Evolutionary conservation across 768 basidiomycete genomes (phyloP).

Genomic region (Rhodotorula diobovata): DNA sequence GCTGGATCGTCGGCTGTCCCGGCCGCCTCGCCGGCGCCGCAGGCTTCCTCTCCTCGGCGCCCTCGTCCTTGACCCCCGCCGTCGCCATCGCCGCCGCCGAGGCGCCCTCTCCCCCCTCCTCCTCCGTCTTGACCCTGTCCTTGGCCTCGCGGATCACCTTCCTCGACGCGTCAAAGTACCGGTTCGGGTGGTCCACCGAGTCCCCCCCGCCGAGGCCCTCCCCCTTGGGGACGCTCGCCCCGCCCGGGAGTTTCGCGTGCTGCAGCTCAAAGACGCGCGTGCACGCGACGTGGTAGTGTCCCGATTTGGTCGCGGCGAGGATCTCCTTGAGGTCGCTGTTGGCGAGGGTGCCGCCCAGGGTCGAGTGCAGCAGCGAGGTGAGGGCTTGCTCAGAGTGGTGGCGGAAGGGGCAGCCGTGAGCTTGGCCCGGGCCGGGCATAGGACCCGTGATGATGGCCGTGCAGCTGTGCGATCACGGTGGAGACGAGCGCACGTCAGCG

Average conservation of each 20-base stretch:
- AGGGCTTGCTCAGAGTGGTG: slow-evolving; percentile 81
- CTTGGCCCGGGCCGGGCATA: slow-evolving; percentile 64
- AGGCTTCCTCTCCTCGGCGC: slow-evolving; percentile 9
- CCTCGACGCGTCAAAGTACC: slow-evolving; percentile 51
- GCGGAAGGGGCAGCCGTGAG: slow-evolving; percentile 88
- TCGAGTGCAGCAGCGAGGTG: slow-evolving; percentile 65
- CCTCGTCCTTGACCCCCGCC: slow-evolving; percentile 41
- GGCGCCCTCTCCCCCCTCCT: slow-evolving; percentile 42
- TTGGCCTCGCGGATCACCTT: slow-evolving; percentile 53
- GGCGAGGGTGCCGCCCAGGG: slow-evolving; percentile 64
- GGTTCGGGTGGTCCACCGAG: slow-evolving; percentile 89
- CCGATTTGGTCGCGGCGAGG: slow-evolving; percentile 66
- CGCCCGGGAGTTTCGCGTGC: slow-evolving; percentile 53
- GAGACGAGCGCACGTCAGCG: no score
- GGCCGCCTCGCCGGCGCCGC: background rate
- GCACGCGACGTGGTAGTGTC: slow-evolving; percentile 91
- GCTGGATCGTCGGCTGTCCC: background rate
- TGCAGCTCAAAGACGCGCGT: slow-evolving; percentile 95
- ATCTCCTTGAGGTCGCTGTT: slow-evolving; percentile 74
- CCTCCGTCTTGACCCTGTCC: slow-evolving; percentile 43
- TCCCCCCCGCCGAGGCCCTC: slow-evolving; percentile 82
- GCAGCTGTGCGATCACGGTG: slow-evolving; percentile 77
- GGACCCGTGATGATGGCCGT: slow-evolving; percentile 72
- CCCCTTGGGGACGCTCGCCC: slow-evolving; percentile 68
- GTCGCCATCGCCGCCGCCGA: slow-evolving; percentile 19